phyloP scores from a whole-genome alignment of 805 yeast genomes.

The Cyberlindnera bimundalis region DNA sequence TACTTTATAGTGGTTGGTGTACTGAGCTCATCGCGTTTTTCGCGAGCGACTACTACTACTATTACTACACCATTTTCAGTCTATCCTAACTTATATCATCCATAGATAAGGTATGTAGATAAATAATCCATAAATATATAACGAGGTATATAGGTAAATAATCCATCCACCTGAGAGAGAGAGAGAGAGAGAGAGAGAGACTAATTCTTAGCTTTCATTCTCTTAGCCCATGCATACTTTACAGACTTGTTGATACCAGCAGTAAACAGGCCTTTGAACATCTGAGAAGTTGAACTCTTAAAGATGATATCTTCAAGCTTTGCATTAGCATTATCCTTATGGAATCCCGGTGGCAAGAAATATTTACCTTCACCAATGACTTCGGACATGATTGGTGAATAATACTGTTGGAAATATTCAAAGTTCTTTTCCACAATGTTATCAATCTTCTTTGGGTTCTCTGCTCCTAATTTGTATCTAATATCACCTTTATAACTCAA shows the following conservation, averaged over 20 bases:
- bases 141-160: too few species aligned
- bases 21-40: too few species aligned
- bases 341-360: conserved; percentile 37
- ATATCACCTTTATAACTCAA: conserved; percentile 90
- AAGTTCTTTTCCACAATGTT: conserved; percentile 84
- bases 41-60: too few species aligned
- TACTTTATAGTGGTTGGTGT: too few species aligned
- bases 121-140: not conserved
- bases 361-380: conserved; percentile 32
- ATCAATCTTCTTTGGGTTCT: conserved; percentile 81
- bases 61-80: too few species aligned
- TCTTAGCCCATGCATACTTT: conserved; percentile 75
- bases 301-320: conserved; percentile 54
- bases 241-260: conserved; percentile 76
- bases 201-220: conserved; percentile 27
- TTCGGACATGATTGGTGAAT: conserved; percentile 53
- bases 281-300: conserved; percentile 70
- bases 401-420: conserved; percentile 63
- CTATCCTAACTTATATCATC: too few species aligned
- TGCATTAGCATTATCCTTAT: conserved; percentile 32
- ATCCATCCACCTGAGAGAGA: not conserved
- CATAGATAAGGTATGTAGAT: too few species aligned
- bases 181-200: not conserved
- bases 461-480: conserved; percentile 82
- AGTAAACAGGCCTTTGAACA: conserved; percentile 77